These are phyloP conservation scores for Salvia hispanica DNA, from an alignment of 257 asterid species.

Conservation along the genomic window DNA sequence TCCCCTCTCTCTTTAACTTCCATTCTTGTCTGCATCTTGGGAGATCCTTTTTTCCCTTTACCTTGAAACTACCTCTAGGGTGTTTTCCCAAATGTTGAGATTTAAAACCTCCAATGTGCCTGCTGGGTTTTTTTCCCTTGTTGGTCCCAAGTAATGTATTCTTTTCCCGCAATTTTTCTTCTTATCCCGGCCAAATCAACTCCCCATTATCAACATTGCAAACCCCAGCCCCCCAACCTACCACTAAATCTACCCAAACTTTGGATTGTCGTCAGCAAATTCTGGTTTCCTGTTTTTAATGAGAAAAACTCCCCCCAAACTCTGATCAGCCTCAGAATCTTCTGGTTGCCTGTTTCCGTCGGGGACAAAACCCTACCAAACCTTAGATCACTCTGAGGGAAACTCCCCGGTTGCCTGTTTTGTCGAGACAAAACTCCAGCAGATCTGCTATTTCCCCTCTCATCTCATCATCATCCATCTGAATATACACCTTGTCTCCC, in stretches of 20 bases:
- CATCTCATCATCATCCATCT: constrained; percentile 21
- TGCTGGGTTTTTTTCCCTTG: constrained; percentile 46
- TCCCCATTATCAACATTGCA: constrained; percentile 25
- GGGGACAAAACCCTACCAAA: constrained; percentile 36
- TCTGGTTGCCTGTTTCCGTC: constrained; percentile 30
- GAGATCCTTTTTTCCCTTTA: constrained; percentile 41
- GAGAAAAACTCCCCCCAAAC: constrained; percentile 40
- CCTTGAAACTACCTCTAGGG: constrained; percentile 38
- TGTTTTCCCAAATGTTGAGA: constrained; percentile 30
- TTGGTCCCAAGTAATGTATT: constrained; percentile 54
- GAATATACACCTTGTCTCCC: too few species aligned
- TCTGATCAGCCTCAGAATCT: constrained; percentile 32
- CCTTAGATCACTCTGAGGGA: constrained; percentile 32
- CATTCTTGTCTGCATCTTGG: constrained; percentile 30
- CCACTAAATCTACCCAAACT: constrained; percentile 50
- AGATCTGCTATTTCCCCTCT: constrained; percentile 26
- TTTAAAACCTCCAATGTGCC: constrained; percentile 42
- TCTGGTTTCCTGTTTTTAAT: constrained; percentile 32
- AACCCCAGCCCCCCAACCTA: constrained; percentile 49
- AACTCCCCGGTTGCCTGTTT: constrained; percentile 30
- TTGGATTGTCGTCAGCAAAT: constrained; percentile 28
- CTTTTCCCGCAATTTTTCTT: constrained; percentile 51
- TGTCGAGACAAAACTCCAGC: constrained; percentile 29
- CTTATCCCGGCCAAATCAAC: constrained; percentile 40
- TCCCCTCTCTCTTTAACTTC: constrained; percentile 54